Conservation (phyloP, 2,329 filamentous ascomycete genomes). For the Ceratocystis albifundus region DNA sequence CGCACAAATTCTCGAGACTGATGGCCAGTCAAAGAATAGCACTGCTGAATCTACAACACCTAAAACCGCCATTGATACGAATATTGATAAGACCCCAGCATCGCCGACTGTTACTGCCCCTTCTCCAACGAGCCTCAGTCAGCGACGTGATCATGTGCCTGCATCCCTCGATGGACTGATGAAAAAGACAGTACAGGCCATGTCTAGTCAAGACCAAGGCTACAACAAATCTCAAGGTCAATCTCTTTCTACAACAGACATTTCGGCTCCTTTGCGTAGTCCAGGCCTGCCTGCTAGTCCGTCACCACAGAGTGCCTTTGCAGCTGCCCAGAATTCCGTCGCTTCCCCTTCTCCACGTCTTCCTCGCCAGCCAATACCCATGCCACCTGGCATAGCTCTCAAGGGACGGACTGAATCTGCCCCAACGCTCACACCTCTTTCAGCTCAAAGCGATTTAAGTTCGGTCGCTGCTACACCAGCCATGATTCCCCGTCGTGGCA, state of each 20-base stretch:
- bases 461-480: constrained; percentile 5
- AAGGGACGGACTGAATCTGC: constrained; percentile 6
- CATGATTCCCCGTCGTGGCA: constrained; percentile 22
- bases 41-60: constrained; percentile 34
- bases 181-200: constrained; percentile 30
- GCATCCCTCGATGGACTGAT: constrained; percentile 45
- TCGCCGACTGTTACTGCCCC: constrained; percentile 25
- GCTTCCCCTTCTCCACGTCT: constrained; percentile 50
- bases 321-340: background rate
- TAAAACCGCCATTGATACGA: constrained; percentile 13
- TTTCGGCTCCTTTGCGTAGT: constrained; percentile 41
- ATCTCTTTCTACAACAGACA: constrained; percentile 22
- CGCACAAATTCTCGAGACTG: constrained; percentile 55
- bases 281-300: constrained; percentile 50
- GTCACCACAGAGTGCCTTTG: constrained; percentile 36
- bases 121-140: constrained; percentile 32
- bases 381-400: constrained; percentile 40
- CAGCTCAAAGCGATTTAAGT: constrained; percentile 29
- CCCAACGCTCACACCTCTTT: constrained; percentile 24
- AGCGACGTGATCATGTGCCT: constrained; percentile 32
- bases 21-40: constrained; percentile 64
- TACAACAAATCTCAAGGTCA: no score
- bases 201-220: constrained; percentile 25
- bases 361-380: constrained; percentile 59
- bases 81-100: constrained; percentile 18